Conservation (phyloP, 129 eudicot species). For the Mikania micrantha region DNA sequence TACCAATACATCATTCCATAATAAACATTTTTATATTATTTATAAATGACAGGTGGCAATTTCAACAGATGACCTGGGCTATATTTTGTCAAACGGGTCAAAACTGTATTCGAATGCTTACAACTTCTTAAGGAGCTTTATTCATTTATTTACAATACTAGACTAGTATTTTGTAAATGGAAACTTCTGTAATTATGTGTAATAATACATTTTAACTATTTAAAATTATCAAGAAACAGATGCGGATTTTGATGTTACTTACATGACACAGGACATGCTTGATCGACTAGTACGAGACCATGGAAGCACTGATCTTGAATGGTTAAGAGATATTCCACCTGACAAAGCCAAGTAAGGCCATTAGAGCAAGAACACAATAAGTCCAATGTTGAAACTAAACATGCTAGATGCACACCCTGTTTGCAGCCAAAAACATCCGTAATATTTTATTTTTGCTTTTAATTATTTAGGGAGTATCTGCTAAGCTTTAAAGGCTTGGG, state of each 20-base stretch:
- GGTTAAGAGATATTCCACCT: conserved; percentile 96
- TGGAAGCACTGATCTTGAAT: conserved; percentile 89
- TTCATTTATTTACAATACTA: not conserved
- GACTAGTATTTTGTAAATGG: not conserved
- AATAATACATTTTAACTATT: not conserved
- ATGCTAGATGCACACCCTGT: not conserved
- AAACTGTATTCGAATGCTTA: not conserved
- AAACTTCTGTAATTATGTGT: not conserved
- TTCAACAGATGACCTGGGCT: not conserved
- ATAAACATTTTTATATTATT: conserved; percentile 2
- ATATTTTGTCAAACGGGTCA: not conserved
- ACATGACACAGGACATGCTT: conserved; percentile 59
- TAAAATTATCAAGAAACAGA: not conserved
- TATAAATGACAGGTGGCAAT: not conserved
- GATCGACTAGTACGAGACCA: conserved; percentile 78
- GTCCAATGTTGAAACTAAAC: not conserved
- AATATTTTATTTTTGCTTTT: conserved; percentile 1
- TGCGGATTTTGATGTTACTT: conserved; percentile 10
- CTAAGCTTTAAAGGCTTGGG: conserved; percentile 79
- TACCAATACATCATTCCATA: conserved; percentile 5
- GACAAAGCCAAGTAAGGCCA: conserved; percentile 88
- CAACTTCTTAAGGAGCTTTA: not conserved
- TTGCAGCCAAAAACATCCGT: not conserved
- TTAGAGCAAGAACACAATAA: not conserved
- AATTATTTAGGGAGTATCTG: conserved; percentile 64